Evolutionary conservation across 1,139 yeast genomes (phyloP).

Genomic region (Pichia sp.): DNA sequence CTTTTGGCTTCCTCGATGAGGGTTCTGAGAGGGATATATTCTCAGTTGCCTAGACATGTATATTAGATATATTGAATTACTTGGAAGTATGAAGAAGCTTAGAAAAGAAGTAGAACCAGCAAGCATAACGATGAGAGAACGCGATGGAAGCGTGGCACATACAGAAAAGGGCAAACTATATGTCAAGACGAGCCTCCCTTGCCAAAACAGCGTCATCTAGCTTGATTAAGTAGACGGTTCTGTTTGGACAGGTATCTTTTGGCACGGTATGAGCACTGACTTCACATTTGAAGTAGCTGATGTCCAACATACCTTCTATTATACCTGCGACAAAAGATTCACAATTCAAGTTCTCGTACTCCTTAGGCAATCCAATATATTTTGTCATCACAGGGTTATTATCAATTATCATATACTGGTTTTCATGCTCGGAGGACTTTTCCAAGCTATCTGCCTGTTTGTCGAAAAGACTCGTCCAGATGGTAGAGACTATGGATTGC

Average conservation of each 20-base stretch:
- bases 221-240: constrained; percentile 82
- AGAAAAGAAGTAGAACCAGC: neutral
- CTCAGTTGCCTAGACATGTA: neutral
- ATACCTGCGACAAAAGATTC: constrained; percentile 89
- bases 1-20: neutral
- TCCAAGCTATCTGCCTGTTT: constrained; percentile 83
- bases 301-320: constrained; percentile 82
- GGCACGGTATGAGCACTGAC: constrained; percentile 90
- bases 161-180: neutral
- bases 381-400: constrained; percentile 71
- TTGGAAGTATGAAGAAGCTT: neutral
- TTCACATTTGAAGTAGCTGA: constrained; percentile 71
- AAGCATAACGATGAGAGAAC: neutral
- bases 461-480: constrained; percentile 84
- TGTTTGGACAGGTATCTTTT: constrained; percentile 53
- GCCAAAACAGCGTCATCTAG: constrained; percentile 34
- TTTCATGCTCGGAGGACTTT: constrained; percentile 73
- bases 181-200: constrained; percentile 9
- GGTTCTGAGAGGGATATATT: neutral
- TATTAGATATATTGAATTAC: neutral
- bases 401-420: constrained; percentile 86
- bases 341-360: constrained; percentile 73
- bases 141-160: neutral
- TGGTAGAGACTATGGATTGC: constrained; percentile 75
- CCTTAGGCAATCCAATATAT: constrained; percentile 76